Percentiles rank a stretch among this genome's conserved stretches.
Conservation (phyloP, 306 rosid species). For the Albizia julibrissin region DNA sequence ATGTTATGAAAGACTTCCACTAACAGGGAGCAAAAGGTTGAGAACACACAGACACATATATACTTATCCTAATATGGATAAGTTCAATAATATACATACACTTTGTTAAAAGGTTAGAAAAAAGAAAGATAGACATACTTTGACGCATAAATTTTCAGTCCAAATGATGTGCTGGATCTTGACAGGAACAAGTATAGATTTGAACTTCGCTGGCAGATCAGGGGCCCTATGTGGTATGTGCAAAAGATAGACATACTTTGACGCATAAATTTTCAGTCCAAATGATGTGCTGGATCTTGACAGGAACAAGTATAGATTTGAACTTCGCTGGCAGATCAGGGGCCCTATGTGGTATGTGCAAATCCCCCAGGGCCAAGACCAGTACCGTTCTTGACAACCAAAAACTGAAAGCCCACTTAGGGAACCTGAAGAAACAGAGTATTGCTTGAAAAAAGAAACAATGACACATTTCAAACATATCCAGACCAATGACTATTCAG, state of each 20-base stretch:
- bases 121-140: conserved; percentile 50
- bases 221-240: too few relatives aligned
- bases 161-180: conserved; percentile 96
- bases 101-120: conserved; percentile 38
- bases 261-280: too few relatives aligned
- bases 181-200: conserved; percentile 99
- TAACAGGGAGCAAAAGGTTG: too few relatives aligned
- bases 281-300: too few relatives aligned
- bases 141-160: conserved; percentile 87
- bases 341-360: too few relatives aligned
- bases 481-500: not conserved
- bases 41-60: not conserved
- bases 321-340: too few relatives aligned
- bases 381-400: conserved; percentile 74
- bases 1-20: not conserved
- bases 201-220: too few relatives aligned
- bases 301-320: too few relatives aligned
- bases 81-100: conserved; percentile 33
- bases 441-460: conserved; percentile 12
- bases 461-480: not conserved
- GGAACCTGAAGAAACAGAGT: conserved; percentile 35
- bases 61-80: not conserved
- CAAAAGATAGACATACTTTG: too few relatives aligned
- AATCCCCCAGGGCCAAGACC: conserved; percentile 97
- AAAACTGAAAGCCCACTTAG: conserved; percentile 35